Percentiles rank a stretch among this genome's conserved stretches.
phyloP scores from a whole-genome alignment of 306 rosid species.

The Abrus pulchellus region DNA sequence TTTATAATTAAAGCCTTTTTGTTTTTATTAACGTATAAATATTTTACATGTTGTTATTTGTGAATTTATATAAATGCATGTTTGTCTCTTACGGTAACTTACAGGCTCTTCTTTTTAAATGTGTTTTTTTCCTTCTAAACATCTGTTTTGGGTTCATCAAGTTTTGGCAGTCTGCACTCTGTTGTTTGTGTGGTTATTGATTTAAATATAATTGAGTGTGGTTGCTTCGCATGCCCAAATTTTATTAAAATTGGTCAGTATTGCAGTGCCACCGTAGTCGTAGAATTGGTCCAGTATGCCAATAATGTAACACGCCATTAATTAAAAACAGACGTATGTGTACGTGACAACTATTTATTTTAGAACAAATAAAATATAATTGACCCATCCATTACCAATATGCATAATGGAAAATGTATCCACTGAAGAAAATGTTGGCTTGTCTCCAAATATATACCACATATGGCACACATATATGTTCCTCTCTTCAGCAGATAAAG shows the following conservation, averaged over 20 bases:
- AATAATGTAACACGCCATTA: conserved; percentile 47
- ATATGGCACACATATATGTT: not conserved
- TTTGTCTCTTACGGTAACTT: too few species aligned
- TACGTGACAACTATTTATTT: conserved; percentile 42
- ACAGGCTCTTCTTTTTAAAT: not conserved
- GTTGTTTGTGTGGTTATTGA: conserved; percentile 6
- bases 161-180: conserved; percentile 41
- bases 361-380: not conserved
- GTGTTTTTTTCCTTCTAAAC: not conserved
- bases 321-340: conserved; percentile 37
- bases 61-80: too few species aligned
- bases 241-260: conserved; percentile 46
- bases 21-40: too few species aligned
- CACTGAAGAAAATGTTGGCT: conserved; percentile 23
- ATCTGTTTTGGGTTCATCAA: conserved; percentile 37
- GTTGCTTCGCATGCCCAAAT: conserved; percentile 39
- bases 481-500: not conserved
- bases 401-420: conserved; percentile 28
- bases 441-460: conserved; percentile 2
- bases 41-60: too few species aligned
- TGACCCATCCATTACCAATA: conserved; percentile 20
- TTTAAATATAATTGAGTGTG: conserved; percentile 34
- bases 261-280: conserved; percentile 30
- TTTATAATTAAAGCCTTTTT: too few species aligned
- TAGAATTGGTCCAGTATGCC: conserved; percentile 42